Evolutionary conservation across 805 yeast genomes (phyloP).

Genomic region (Sungouiozyma ichnusensis): DNA sequence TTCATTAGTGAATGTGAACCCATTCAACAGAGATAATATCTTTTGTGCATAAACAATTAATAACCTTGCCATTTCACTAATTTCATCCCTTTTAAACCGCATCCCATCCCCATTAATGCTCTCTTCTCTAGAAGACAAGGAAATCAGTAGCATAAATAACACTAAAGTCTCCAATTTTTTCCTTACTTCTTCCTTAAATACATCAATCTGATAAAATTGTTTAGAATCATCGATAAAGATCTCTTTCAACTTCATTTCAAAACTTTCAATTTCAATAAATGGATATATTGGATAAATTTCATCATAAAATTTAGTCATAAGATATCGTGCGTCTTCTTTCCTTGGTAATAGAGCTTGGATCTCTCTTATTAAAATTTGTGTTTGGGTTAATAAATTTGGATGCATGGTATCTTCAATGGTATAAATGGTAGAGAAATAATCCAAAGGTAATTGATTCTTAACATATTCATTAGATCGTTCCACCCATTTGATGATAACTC

Average conservation of each 20-base stretch:
- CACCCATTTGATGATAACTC: slow-evolving; percentile 12
- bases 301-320: slow-evolving; percentile 11
- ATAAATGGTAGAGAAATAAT: slow-evolving; percentile 9
- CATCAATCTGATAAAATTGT: slow-evolving; percentile 5
- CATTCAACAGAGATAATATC: slow-evolving; percentile 9
- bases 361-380: slow-evolving; percentile 8
- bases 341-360: slow-evolving; percentile 8
- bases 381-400: slow-evolving; percentile 4
- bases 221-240: slow-evolving; percentile 1
- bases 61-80: slow-evolving; percentile 6
- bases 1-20: slow-evolving; percentile 12
- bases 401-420: slow-evolving; percentile 10
- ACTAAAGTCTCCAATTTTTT: slow-evolving; percentile 8
- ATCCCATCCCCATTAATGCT: neutral
- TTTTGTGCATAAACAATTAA: slow-evolving; percentile 6
- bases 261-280: slow-evolving; percentile 10
- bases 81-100: neutral
- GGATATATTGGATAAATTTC: slow-evolving; percentile 18
- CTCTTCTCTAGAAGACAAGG: slow-evolving; percentile 5
- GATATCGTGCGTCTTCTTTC: slow-evolving; percentile 5
- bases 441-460: slow-evolving; percentile 8
- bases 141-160: slow-evolving; percentile 5
- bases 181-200: slow-evolving; percentile 7
- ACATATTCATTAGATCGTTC: slow-evolving; percentile 5
- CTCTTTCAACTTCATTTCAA: slow-evolving; percentile 6